Evolutionary conservation across 768 basidiomycete genomes (phyloP).

Genomic region (Pleurotus pulmonarius): DNA sequence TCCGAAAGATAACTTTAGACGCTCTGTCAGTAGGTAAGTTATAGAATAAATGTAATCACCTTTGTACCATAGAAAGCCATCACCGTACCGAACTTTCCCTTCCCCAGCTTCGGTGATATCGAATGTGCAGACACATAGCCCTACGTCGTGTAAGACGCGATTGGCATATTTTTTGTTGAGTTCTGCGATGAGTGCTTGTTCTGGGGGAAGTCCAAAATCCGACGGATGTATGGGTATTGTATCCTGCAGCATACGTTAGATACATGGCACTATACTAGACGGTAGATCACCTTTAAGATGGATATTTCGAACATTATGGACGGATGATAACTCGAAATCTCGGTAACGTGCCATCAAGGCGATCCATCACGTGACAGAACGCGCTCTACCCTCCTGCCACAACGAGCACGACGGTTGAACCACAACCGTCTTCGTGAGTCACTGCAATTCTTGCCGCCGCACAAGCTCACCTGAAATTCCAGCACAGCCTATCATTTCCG

Average conservation of each 20-base stretch:
- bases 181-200: constrained; percentile 78
- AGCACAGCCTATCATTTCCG: constrained; percentile 1
- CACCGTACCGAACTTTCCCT: constrained; percentile 91
- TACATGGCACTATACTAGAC: background rate
- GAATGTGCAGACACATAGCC: constrained; percentile 87
- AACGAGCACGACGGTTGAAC: background rate
- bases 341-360: background rate
- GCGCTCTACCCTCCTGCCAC: background rate
- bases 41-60: constrained; percentile 38
- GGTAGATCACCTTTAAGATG: constrained; percentile 35
- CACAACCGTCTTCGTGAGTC: background rate
- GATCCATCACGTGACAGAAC: background rate
- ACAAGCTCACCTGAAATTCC: too few species aligned
- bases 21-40: background rate
- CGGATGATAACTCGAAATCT: too few species aligned
- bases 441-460: background rate
- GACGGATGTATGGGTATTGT: constrained; percentile 85
- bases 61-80: constrained; percentile 94
- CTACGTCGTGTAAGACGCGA: constrained; percentile 84
- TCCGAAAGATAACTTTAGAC: constrained; percentile 71
- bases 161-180: constrained; percentile 97
- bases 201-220: constrained; percentile 76
- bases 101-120: constrained; percentile 85
- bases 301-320: constrained; percentile 42
- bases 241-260: constrained; percentile 49